Conservation (phyloP, 108 stramenopile species). For the Cylindrotheca closterium region DNA sequence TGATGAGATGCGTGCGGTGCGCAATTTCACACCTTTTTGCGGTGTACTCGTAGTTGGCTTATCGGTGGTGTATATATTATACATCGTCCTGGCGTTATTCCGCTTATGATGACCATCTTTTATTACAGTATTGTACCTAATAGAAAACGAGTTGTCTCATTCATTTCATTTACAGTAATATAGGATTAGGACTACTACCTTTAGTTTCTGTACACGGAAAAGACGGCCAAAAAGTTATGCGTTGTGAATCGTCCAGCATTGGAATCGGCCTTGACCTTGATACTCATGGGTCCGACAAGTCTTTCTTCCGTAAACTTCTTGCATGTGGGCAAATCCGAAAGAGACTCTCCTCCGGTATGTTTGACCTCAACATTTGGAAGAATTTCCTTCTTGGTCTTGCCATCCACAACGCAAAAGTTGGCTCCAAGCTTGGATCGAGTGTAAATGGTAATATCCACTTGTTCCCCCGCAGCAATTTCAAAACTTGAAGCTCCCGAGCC, state of each 20-base stretch:
- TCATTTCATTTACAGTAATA: too few relatives aligned
- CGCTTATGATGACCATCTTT: too few relatives aligned
- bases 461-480: slow-evolving; percentile 50
- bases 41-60: too few relatives aligned
- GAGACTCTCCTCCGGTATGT: slow-evolving; percentile 40
- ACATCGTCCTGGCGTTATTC: too few relatives aligned
- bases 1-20: too few relatives aligned
- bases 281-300: slow-evolving; percentile 57
- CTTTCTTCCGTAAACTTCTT: slow-evolving; percentile 45
- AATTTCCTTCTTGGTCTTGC: slow-evolving; percentile 39
- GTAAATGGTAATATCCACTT: slow-evolving; percentile 60
- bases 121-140: too few relatives aligned
- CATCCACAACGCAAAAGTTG: slow-evolving; percentile 56
- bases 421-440: slow-evolving; percentile 71
- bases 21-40: too few relatives aligned
- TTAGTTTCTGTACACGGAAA: slow-evolving; percentile 18
- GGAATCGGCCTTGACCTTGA: slow-evolving; percentile 70
- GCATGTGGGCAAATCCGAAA: slow-evolving; percentile 40
- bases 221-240: slow-evolving; percentile 57
- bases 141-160: too few relatives aligned
- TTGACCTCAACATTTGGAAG: slow-evolving; percentile 26
- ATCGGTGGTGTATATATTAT: too few relatives aligned
- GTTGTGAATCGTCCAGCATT: slow-evolving; percentile 56
- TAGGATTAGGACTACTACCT: neutral
- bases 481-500: slow-evolving; percentile 43